Evolutionary conservation across 2,329 filamentous ascomycete species (phyloP).

Genomic region (Elsinoe ampelina): DNA sequence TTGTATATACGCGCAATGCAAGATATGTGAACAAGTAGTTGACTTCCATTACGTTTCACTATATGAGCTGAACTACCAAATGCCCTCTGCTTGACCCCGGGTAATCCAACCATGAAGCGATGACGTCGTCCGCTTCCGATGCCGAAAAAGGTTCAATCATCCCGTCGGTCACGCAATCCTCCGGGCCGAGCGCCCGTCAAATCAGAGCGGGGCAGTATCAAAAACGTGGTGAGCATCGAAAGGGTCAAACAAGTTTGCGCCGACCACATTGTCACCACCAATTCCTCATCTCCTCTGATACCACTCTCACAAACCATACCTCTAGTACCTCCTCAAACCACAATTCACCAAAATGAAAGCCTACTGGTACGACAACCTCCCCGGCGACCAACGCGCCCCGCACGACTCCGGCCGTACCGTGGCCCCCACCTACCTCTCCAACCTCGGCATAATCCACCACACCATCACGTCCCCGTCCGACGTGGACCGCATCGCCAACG

Average conservation of each 20-base stretch:
- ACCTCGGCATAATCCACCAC: constrained; percentile 74
- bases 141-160: not conserved
- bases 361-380: constrained; percentile 61
- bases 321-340: not conserved
- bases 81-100: too few species aligned
- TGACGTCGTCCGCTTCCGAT: constrained; percentile 1
- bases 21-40: not conserved
- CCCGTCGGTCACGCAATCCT: constrained; percentile 3
- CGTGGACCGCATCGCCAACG: constrained; percentile 64
- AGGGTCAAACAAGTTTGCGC: not conserved
- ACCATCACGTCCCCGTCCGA: constrained; percentile 52
- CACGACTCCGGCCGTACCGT: constrained; percentile 77
- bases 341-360: constrained; percentile 50
- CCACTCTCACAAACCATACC: not conserved
- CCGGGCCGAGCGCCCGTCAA: not conserved
- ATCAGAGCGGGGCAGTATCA: not conserved
- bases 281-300: not conserved
- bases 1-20: not conserved
- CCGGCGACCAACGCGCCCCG: constrained; percentile 80
- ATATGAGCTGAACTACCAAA: too few species aligned
- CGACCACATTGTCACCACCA: not conserved
- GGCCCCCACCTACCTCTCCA: constrained; percentile 53
- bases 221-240: constrained; percentile 1
- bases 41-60: not conserved
- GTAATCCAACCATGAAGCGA: not conserved